A percentile compares a stretch with the other conserved stretches of the same genome.
These are phyloP conservation scores for Brassica cretica DNA, from an alignment of 345 rosid genomes.

Conservation along the genomic window DNA sequence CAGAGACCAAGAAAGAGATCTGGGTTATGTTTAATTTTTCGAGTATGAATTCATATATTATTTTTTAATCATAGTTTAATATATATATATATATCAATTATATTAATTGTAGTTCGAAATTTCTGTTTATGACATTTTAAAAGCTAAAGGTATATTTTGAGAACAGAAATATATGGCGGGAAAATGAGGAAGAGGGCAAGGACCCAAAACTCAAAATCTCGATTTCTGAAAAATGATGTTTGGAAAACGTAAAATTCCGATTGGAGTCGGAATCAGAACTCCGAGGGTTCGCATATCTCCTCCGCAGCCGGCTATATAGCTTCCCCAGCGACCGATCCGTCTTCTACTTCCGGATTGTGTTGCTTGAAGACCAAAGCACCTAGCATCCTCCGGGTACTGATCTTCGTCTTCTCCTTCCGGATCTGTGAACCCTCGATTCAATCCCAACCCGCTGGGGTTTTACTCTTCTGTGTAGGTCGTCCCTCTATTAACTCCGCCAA, in stretches of 20 bases:
- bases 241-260: not conserved
- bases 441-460: not conserved
- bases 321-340: no score
- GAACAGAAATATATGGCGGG: not conserved
- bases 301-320: no score
- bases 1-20: slow-evolving; percentile 7
- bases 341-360: not conserved
- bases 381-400: slow-evolving; percentile 22
- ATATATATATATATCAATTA: not conserved
- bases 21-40: not conserved
- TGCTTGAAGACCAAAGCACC: slow-evolving; percentile 30
- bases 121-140: not conserved
- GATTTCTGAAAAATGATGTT: no score
- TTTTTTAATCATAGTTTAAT: not conserved
- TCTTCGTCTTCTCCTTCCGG: slow-evolving; percentile 47
- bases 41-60: not conserved
- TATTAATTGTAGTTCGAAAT: not conserved
- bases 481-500: slow-evolving; percentile 59
- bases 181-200: not conserved
- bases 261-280: not conserved
- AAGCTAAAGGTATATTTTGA: not conserved
- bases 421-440: slow-evolving; percentile 37
- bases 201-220: no score
- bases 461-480: slow-evolving; percentile 51
- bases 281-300: not conserved